Percentiles rank a stretch among this genome's conserved stretches.
Conservation (phyloP, 2,329 filamentous ascomycete species). For the Talaromyces pinophilus region DNA sequence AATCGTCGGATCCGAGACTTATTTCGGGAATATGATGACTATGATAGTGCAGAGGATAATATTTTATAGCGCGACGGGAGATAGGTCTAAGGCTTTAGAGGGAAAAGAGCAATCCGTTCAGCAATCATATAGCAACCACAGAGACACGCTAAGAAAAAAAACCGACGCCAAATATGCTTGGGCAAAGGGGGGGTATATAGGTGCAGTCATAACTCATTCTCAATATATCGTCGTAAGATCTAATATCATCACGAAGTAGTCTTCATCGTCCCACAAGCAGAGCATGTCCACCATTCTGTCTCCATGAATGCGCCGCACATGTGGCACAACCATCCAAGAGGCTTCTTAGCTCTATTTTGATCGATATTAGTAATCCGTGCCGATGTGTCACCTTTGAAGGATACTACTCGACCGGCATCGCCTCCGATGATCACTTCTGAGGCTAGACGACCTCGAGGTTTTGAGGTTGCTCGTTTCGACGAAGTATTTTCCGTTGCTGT, state of each 20-base stretch:
- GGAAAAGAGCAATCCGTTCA: neutral
- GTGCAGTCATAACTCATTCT: neutral
- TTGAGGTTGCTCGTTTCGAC: conserved; percentile 3
- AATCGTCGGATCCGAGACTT: neutral
- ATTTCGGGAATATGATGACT: neutral
- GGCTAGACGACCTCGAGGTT: conserved; percentile 17
- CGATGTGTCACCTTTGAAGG: conserved; percentile 33
- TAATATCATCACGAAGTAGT: conserved; percentile 41
- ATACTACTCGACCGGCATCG: conserved; percentile 27
- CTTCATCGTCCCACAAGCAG: conserved; percentile 62
- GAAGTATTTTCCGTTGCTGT: neutral
- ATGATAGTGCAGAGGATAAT: neutral
- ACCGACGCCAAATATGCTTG: neutral
- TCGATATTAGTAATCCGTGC: conserved; percentile 44
- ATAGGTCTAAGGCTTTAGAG: neutral
- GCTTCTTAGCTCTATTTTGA: conserved; percentile 46
- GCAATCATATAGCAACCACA: neutral
- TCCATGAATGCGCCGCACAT: conserved; percentile 65
- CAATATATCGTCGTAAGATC: neutral
- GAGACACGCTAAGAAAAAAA: neutral
- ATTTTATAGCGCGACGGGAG: neutral
- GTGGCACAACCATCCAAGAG: conserved; percentile 61
- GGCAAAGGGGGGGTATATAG: neutral
- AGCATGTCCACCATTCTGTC: conserved; percentile 65
- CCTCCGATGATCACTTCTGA: conserved; percentile 2